Percentiles rank a stretch among this genome's conserved stretches.
Conservation (phyloP, 768 basidiomycete genomes). For the Suillus alpinus region DNA sequence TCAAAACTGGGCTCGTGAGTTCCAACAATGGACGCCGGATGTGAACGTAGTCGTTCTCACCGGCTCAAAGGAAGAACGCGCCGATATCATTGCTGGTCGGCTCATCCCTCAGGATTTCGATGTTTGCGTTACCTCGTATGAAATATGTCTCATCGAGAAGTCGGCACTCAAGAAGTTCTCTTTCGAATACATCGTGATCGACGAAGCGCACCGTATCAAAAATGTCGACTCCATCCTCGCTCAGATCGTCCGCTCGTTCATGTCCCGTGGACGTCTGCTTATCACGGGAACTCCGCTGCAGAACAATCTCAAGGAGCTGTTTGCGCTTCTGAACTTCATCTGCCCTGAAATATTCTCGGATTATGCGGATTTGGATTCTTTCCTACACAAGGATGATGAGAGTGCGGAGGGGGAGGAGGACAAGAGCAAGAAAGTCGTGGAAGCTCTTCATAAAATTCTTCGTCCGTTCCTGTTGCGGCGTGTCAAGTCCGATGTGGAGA, state of each 20-base stretch:
- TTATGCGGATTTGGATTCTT: constrained; percentile 88
- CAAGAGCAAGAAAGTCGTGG: constrained; percentile 89
- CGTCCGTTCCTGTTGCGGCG: constrained; percentile 91
- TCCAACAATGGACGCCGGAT: constrained; percentile 86
- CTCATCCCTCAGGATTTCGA: constrained; percentile 89
- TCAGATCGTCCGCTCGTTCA: constrained; percentile 91
- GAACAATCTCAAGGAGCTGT: constrained; percentile 96
- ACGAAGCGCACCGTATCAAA: constrained; percentile 99
- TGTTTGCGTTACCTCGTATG: constrained; percentile 94
- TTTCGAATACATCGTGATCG: constrained; percentile 97
- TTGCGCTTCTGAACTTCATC: constrained; percentile 90
- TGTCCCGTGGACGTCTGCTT: constrained; percentile 82
- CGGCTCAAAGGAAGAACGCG: constrained; percentile 88
- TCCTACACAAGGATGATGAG: constrained; percentile 85
- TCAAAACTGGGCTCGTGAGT: constrained; percentile 96
- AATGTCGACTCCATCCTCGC: constrained; percentile 95
- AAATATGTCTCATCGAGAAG: constrained; percentile 95
- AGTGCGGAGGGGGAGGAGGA: constrained; percentile 70
- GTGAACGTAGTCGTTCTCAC: constrained; percentile 80
- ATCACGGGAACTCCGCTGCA: constrained; percentile 98
- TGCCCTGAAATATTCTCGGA: constrained; percentile 95
- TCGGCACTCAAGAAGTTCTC: constrained; percentile 89
- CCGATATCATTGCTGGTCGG: constrained; percentile 70
- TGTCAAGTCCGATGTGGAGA: constrained; percentile 97
- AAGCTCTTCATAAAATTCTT: constrained; percentile 95